Evolutionary conservation across 2,329 filamentous ascomycete genomes (phyloP), one percentile per base, ranked within the genome.

Genomic region (Aureobasidium musti): DNA sequence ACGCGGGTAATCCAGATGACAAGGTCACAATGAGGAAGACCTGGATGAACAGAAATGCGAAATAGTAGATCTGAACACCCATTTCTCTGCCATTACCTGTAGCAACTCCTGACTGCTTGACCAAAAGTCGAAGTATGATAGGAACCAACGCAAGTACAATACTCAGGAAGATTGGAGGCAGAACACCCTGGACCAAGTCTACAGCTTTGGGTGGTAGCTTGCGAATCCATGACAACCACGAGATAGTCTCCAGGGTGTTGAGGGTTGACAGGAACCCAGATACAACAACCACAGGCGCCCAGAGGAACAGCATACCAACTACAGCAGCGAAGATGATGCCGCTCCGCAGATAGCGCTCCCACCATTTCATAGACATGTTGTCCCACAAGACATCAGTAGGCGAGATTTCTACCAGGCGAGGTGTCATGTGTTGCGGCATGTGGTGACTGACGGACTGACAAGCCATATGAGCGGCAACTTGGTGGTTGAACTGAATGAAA

Each of bases 401-500:
- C 7, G 92, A 92, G 54, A 99, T 92, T 75, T 99, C 95, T n/a
- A 97, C 90, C 47, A 91, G 85, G 33, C 95, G 87, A 0, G 95
- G 95, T 1, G 91, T 86, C 95, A 99, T 99, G 53, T 96, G 91
- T 72, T 91, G 91, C 1, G 95, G 95, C 0, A 97, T 78, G 73
- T 99, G 95, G 75, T 98, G 92, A 45, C 90, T 92, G 53, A 96
- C 84, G 56, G 91, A 88, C 76, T 99, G 95, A 75, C 92, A 97
- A 67, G 94, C 95, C 95, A 99, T 98, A 74, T 99, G 95, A 0
- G 95, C 95, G 6, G 94, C 93, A 1, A 97, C 91, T 76, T 99
- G 95, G 74, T 97, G 90, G 74, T 99, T 97, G 83, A 99, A 99
- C 75, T 99, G 95, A 68, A 99, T 92, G 72, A 99, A 99, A 0